Percentiles rank a stretch among this genome's conserved stretches.
Conservation (phyloP, 2,329 filamentous ascomycete genomes). For the Neonectria ditissima region DNA sequence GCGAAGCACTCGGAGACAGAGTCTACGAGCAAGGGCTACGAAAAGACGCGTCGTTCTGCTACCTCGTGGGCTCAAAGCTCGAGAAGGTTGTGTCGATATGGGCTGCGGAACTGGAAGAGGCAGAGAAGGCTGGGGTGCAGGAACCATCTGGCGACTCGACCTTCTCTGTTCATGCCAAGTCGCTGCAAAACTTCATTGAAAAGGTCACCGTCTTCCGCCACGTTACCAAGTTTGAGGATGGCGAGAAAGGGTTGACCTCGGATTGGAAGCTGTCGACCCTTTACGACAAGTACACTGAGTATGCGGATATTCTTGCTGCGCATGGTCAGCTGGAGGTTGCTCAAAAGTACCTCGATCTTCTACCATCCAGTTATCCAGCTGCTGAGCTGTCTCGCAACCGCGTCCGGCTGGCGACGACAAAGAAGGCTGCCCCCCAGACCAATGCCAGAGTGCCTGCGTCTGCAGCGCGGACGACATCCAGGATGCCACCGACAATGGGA, state of each 20-base stretch:
- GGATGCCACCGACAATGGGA: constrained; percentile 55
- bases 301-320: constrained; percentile 92
- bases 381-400: constrained; percentile 89
- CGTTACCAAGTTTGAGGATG: constrained; percentile 90
- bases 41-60: constrained; percentile 97
- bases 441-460: constrained; percentile 43
- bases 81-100: constrained; percentile 98
- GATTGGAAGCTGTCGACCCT: constrained; percentile 91
- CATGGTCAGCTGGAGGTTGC: constrained; percentile 89
- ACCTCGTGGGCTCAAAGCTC: constrained; percentile 92
- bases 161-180: constrained; percentile 91
- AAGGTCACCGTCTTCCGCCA: constrained; percentile 98
- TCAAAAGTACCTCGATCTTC: constrained; percentile 89
- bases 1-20: constrained; percentile 92
- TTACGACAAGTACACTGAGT: constrained; percentile 97
- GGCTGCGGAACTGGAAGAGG: constrained; percentile 89
- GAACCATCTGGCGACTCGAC: constrained; percentile 78
- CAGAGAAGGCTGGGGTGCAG: constrained; percentile 80
- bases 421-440: constrained; percentile 54
- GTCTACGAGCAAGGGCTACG: constrained; percentile 81
- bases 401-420: constrained; percentile 84
- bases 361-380: constrained; percentile 85
- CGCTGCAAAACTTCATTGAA: constrained; percentile 93
- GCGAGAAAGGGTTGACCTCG: constrained; percentile 75
- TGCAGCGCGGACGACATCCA: constrained; percentile 51